These are phyloP conservation scores for Bombardia bombarda DNA, from an alignment of 495 filamentous ascomycete genomes.

Conservation along the genomic window DNA sequence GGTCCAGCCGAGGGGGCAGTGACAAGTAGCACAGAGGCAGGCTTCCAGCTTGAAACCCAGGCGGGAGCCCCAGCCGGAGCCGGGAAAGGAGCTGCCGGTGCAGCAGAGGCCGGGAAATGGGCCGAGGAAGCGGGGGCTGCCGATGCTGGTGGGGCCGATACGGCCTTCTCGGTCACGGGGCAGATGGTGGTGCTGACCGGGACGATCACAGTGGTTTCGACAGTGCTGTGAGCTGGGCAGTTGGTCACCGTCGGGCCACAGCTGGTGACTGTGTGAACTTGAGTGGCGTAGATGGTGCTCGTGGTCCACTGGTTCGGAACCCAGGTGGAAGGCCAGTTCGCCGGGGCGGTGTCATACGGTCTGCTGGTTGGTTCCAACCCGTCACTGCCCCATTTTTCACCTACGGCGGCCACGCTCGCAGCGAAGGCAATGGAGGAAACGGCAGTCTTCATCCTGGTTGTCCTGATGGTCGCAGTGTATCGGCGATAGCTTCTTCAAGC, in stretches of 20 bases:
- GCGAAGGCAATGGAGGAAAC: constrained; percentile 21
- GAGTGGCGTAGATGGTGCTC: constrained; percentile 24
- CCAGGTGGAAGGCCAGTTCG: too few species aligned
- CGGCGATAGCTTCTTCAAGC: too few species aligned
- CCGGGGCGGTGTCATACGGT: too few species aligned
- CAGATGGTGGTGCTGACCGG: constrained; percentile 28
- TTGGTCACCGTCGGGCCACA: constrained; percentile 16
- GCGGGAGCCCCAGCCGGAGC: background rate
- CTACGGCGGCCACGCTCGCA: constrained; percentile 16
- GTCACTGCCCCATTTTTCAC: constrained; percentile 4
- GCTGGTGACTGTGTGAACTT: constrained; percentile 19
- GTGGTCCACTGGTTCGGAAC: constrained; percentile 29
- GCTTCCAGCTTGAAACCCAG: constrained; percentile 6
- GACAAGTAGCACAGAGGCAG: too few species aligned
- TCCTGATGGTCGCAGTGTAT: too few species aligned
- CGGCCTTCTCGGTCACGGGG: constrained; percentile 20
- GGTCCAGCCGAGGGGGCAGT: background rate
- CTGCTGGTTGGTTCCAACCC: too few species aligned
- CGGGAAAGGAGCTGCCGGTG: background rate
- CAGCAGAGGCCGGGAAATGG: background rate
- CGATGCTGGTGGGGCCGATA: constrained; percentile 3
- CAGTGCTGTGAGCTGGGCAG: constrained; percentile 24
- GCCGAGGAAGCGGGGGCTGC: background rate
- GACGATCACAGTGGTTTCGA: constrained; percentile 28
- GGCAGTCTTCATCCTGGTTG: constrained; percentile 18